phyloP scores from a whole-genome alignment of 139 green algal genomes.

The Chlorella vulgaris region DNA sequence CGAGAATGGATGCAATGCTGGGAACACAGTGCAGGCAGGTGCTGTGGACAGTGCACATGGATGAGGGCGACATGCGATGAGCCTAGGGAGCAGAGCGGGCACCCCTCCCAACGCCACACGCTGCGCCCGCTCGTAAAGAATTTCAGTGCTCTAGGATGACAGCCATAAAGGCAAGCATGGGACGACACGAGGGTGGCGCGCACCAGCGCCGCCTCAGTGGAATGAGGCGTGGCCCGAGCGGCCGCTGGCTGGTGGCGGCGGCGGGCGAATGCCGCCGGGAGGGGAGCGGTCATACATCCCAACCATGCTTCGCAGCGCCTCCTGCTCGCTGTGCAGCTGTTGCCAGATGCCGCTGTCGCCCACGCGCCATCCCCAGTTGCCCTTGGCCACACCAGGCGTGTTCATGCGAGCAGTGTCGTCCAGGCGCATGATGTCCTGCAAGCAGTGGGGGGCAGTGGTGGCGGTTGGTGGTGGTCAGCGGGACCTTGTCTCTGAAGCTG shows the following conservation, averaged over 20 bases:
- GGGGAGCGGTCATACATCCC: slow-evolving; percentile 18
- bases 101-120: too few relatives aligned
- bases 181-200: too few relatives aligned
- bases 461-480: not conserved
- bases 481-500: too few relatives aligned
- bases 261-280: not conserved
- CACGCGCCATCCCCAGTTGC: slow-evolving; percentile 90
- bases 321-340: slow-evolving; percentile 16
- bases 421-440: slow-evolving; percentile 95
- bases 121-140: too few relatives aligned
- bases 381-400: slow-evolving; percentile 81
- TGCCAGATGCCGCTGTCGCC: slow-evolving; percentile 22
- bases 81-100: too few relatives aligned
- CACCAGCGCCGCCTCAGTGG: too few relatives aligned
- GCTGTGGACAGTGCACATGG: too few relatives aligned
- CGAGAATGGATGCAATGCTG: too few relatives aligned
- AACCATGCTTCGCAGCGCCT: slow-evolving; percentile 16
- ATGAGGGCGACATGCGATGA: too few relatives aligned
- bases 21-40: too few relatives aligned
- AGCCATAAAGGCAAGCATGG: too few relatives aligned
- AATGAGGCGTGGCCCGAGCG: not conserved
- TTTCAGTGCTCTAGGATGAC: too few relatives aligned
- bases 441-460: not conserved
- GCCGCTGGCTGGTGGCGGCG: not conserved
- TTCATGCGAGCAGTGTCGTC: slow-evolving; percentile 96